Base-by-base conservation (phyloP, 2,329 filamentous ascomycete species). In the Ophioceras dolichostomum region DNA sequence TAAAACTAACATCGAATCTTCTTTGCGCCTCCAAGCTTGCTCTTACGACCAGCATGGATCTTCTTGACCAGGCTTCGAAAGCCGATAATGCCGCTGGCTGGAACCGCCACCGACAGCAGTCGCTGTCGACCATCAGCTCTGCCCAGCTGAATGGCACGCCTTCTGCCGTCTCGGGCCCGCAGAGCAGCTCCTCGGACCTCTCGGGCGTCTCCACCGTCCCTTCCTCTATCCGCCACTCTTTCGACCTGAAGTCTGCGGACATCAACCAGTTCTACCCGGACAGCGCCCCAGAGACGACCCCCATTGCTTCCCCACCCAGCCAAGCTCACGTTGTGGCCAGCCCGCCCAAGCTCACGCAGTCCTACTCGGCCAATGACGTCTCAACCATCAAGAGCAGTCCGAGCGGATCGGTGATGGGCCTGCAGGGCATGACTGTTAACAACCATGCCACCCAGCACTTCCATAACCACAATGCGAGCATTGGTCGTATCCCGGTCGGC, bases 341-440 rank as follows among this genome's bases (percentile, higher is more conserved):
- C 37, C 74, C 82, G 26, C 76, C 80, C 21, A 86, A 84, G 64
- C 60, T 94, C 40, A 83, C 88, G 59, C 79, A 83, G 32, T 95
- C 89, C 0, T 95, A 84, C 62, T 95, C 91, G 9, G 78, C 85
- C 38, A 91, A 83, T 57, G 88, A 96, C 51, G 70, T 95, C 16
- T 83, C 87, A 4, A 93, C 87, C 7, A 67, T 87, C 51, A 94
- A 91, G 70, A 80, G 69, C 46, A 66, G 72, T 38, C 70, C 72
- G 38, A 67, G 62, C 34, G 58, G 66, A 35, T 61, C 69, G 34
- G 52, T 57, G 39, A 52, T 61, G 38, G 56, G 56, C 24, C 54
- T 54, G 50, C 51, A 61, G 38, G 56, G 56, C 24, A 54, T 54
- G 50, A 70, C 65, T 43, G 61, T 67, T 41, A 74, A 74, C 54